Evolutionary conservation across 2,329 filamentous ascomycete species (phyloP).

Genomic region (Alternaria solani): DNA sequence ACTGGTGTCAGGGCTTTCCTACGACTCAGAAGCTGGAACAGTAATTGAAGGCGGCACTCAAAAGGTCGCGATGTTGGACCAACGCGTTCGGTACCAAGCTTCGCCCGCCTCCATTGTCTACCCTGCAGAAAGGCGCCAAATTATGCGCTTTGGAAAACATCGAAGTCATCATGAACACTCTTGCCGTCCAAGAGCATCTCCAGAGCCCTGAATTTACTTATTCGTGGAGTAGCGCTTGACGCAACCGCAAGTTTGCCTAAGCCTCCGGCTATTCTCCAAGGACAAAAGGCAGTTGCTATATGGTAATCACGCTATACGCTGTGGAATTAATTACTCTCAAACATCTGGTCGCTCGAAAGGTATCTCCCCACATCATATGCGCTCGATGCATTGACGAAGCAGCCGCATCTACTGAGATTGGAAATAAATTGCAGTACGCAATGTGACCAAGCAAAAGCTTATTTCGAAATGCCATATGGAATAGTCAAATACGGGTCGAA

Average conservation of each 20-base stretch:
- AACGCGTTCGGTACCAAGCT: neutral
- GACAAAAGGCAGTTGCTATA: conserved; percentile 5
- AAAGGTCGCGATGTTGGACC: neutral
- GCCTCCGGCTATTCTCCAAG: neutral
- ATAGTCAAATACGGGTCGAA: neutral
- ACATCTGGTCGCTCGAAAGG: neutral
- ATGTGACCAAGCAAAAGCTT: neutral
- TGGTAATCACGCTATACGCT: conserved; percentile 9
- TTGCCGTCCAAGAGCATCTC: no score
- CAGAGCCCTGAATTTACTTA: no score
- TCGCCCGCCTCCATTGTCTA: neutral
- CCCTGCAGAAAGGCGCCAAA: neutral
- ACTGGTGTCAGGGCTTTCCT: no score
- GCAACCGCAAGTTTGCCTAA: neutral
- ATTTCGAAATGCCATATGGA: neutral
- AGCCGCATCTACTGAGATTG: conserved; percentile 13
- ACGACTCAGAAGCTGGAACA: neutral
- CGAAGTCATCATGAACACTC: neutral
- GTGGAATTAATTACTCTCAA: conserved; percentile 25
- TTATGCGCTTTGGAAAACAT: neutral
- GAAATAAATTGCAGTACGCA: conserved; percentile 5
- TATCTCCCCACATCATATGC: conserved; percentile 8
- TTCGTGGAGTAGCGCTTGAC: neutral
- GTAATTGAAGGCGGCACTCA: neutral
- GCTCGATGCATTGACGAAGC: neutral